Conservation (phyloP, 1,139 yeast genomes). For the Blastobotrys elegans region DNA sequence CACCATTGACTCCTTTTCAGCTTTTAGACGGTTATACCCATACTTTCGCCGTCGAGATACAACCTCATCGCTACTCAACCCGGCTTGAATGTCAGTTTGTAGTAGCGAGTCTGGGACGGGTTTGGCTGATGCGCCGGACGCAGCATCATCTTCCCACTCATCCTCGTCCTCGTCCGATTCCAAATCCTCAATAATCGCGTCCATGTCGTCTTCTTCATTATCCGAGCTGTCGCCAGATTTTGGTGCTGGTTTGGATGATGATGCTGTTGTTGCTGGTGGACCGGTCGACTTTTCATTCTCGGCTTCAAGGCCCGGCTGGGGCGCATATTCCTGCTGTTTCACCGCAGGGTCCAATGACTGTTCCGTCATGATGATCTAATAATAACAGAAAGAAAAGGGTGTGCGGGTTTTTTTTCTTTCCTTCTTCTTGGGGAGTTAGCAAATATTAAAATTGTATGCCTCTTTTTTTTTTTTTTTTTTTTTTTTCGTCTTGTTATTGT, state of each 20-base stretch:
- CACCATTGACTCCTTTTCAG: conserved; percentile 78
- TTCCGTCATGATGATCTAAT: too few relatives aligned
- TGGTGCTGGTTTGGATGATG: not conserved
- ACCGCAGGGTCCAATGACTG: conserved; percentile 7
- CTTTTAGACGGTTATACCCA: conserved; percentile 93
- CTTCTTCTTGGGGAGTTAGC: too few relatives aligned
- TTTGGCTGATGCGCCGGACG: conserved; percentile 41
- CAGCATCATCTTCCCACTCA: conserved; percentile 42
- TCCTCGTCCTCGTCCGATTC: conserved; percentile 73
- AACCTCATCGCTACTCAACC: conserved; percentile 81
- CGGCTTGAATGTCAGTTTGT: conserved; percentile 78
- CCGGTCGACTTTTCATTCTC: conserved; percentile 1
- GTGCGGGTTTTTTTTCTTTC: too few relatives aligned
- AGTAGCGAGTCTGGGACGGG: conserved; percentile 87
- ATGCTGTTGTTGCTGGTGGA: conserved; percentile 1
- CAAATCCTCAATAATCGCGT: conserved; percentile 80
- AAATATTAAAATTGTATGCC: too few relatives aligned
- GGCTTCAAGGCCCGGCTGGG: not conserved
- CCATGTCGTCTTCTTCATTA: conserved; percentile 73
- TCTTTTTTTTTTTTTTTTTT: too few relatives aligned
- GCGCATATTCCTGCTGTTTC: not conserved
- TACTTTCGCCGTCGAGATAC: conserved; percentile 84
- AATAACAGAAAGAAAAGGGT: too few relatives aligned
- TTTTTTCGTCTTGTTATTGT: too few relatives aligned
- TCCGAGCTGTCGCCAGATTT: conserved; percentile 47